phyloP scores from a whole-genome alignment of 1,284 basidiomycete genomes.

The Ganoderma boninense region DNA sequence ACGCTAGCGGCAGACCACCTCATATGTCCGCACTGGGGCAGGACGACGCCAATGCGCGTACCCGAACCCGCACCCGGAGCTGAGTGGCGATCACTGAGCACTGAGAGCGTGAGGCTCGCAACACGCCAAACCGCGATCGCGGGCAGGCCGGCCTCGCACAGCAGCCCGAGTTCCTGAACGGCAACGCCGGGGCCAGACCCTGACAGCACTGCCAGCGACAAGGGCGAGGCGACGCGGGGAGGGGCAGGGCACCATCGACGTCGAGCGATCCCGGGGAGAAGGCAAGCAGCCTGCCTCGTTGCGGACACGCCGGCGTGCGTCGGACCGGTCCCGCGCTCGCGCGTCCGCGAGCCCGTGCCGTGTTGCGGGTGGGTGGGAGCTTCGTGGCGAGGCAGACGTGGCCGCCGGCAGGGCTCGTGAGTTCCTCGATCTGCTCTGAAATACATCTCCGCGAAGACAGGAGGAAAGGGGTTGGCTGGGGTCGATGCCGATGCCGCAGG shows the following conservation, averaged over 20 bases:
- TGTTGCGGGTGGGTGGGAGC: constrained; percentile 9
- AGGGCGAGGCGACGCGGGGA: neutral
- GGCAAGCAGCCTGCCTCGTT: constrained; percentile 22
- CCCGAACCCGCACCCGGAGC: neutral
- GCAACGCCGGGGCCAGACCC: constrained; percentile 9
- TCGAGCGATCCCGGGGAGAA: constrained; percentile 16
- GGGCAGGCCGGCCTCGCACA: constrained; percentile 9
- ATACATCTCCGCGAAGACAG: constrained; percentile 24
- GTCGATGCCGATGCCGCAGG: constrained; percentile 6
- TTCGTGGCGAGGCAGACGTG: neutral
- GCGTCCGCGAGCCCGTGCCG: constrained; percentile 16
- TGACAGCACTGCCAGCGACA: constrained; percentile 12
- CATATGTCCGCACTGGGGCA: neutral
- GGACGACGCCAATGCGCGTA: neutral
- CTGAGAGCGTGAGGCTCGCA: too few species aligned
- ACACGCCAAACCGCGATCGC: constrained; percentile 4
- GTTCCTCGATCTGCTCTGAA: constrained; percentile 12
- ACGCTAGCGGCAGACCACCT: too few species aligned
- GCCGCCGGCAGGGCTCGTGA: constrained; percentile 6
- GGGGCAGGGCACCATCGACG: too few species aligned
- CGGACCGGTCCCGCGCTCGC: constrained; percentile 24
- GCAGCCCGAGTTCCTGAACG: constrained; percentile 8
- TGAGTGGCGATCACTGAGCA: too few species aligned
- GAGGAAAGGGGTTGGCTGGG: neutral
- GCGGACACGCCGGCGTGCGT: constrained; percentile 23